A percentile compares a stretch with the other conserved stretches of the same genome.
Evolutionary conservation across 768 basidiomycete species (phyloP).

Genomic region (Pisolithus orientalis): DNA sequence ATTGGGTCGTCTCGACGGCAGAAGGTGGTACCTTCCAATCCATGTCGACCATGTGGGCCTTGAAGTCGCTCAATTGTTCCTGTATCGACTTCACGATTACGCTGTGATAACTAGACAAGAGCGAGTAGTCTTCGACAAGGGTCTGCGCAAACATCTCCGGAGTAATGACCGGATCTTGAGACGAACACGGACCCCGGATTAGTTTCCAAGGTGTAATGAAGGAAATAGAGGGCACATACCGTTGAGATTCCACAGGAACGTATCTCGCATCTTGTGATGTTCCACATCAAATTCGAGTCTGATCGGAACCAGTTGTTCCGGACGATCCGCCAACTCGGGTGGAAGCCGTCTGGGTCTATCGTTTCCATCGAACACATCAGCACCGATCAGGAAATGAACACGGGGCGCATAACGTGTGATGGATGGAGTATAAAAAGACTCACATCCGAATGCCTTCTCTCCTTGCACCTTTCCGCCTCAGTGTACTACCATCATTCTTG

Average conservation of each 20-base stretch:
- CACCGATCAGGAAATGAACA: constrained; percentile 1
- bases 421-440: constrained; percentile 29
- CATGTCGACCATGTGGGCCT: constrained; percentile 57
- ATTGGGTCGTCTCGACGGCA: constrained; percentile 14
- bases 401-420: neutral
- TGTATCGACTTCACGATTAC: constrained; percentile 79
- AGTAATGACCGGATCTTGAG: constrained; percentile 77
- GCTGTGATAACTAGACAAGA: constrained; percentile 59
- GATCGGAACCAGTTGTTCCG: constrained; percentile 87
- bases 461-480: constrained; percentile 46
- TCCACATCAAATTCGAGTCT: constrained; percentile 97
- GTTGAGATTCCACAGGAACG: constrained; percentile 94
- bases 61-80: constrained; percentile 80
- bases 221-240: constrained; percentile 44
- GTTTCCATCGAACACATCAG: constrained; percentile 10
- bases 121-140: constrained; percentile 84
- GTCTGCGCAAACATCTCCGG: constrained; percentile 88
- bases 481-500: constrained; percentile 22
- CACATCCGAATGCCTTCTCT: constrained; percentile 74
- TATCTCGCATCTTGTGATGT: constrained; percentile 88
- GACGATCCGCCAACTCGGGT: constrained; percentile 48
- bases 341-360: constrained; percentile 56
- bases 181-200: neutral
- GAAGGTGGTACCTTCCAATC: constrained; percentile 26
- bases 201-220: neutral